phyloP scores from a whole-genome alignment of 106 monocot species.

The Gastrodia elata region DNA sequence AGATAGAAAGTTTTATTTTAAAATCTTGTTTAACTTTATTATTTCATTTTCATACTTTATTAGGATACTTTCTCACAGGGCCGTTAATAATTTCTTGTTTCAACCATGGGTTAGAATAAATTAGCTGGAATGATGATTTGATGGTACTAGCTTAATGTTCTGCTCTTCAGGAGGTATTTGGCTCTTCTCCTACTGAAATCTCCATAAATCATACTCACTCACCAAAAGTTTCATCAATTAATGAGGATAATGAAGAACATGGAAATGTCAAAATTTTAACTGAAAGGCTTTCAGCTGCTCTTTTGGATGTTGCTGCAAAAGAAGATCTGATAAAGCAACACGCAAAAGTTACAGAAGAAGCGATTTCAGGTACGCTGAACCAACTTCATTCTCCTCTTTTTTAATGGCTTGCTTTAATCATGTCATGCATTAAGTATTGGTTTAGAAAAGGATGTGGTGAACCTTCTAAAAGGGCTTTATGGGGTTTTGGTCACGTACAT shows the following conservation, averaged over 20 bases:
- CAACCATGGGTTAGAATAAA: no score
- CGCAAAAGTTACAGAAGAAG: constrained; percentile 71
- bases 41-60: no score
- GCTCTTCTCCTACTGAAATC: constrained; percentile 14
- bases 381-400: not conserved
- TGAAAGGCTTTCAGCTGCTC: constrained; percentile 48
- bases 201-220: constrained; percentile 25
- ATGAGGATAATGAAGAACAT: constrained; percentile 16
- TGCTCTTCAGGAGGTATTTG: constrained; percentile 7
- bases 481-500: not conserved
- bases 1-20: no score
- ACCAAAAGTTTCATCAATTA: constrained; percentile 24
- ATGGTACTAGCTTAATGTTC: not conserved
- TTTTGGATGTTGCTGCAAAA: constrained; percentile 31
- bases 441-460: not conserved
- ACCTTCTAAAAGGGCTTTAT: not conserved
- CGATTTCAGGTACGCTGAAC: constrained; percentile 38
- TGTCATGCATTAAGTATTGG: not conserved
- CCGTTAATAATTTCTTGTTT: no score
- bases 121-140: not conserved
- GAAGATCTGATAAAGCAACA: constrained; percentile 55
- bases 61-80: no score
- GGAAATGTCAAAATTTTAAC: constrained; percentile 29
- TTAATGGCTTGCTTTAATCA: not conserved
- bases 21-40: no score